Evolutionary conservation across 2,329 filamentous ascomycete genomes (phyloP).

Genomic region (Didymella exigua): DNA sequence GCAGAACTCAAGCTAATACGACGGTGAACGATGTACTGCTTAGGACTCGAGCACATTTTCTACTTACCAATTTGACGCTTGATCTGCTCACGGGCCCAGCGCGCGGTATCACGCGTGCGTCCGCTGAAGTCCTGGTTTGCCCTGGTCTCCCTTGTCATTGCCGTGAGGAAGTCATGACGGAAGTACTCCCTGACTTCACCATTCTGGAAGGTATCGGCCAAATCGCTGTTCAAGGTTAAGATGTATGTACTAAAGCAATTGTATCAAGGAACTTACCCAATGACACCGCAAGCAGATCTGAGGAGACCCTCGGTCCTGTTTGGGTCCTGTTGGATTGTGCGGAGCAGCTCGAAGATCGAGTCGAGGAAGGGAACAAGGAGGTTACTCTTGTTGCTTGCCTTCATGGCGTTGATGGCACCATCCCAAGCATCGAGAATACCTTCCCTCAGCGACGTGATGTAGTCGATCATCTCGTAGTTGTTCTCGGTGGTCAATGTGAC

Average conservation of each 20-base stretch:
- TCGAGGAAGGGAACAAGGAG: slow-evolving; percentile 78
- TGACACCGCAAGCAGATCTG: slow-evolving; percentile 94
- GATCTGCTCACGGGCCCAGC: slow-evolving; percentile 96
- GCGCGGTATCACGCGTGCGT: slow-evolving; percentile 90
- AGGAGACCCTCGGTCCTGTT: slow-evolving; percentile 92
- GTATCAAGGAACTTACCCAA: slow-evolving; percentile 67
- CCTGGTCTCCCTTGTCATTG: slow-evolving; percentile 90
- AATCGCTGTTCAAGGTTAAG: slow-evolving; percentile 68
- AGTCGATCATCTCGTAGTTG: slow-evolving; percentile 95
- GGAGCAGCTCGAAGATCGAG: slow-evolving; percentile 85
- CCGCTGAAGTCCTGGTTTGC: slow-evolving; percentile 83
- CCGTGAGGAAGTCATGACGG: slow-evolving; percentile 87
- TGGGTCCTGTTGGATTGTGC: slow-evolving; percentile 76
- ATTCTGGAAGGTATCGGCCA: slow-evolving; percentile 90
- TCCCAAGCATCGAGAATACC: slow-evolving; percentile 99
- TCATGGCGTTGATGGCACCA: slow-evolving; percentile 94
- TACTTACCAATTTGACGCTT: slow-evolving; percentile 75
- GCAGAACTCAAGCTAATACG: not conserved
- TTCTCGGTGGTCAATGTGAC: slow-evolving; percentile 80
- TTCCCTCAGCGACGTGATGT: slow-evolving; percentile 91
- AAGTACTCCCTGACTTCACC: slow-evolving; percentile 85
- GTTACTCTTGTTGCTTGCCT: slow-evolving; percentile 74
- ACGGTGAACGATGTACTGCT: not conserved
- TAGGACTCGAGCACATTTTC: not conserved
- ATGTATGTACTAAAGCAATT: not conserved